Percentiles rank a stretch among this genome's conserved stretches.
Conservation (phyloP, 2,329 filamentous ascomycete species). For the Chlorencoelia australis region DNA sequence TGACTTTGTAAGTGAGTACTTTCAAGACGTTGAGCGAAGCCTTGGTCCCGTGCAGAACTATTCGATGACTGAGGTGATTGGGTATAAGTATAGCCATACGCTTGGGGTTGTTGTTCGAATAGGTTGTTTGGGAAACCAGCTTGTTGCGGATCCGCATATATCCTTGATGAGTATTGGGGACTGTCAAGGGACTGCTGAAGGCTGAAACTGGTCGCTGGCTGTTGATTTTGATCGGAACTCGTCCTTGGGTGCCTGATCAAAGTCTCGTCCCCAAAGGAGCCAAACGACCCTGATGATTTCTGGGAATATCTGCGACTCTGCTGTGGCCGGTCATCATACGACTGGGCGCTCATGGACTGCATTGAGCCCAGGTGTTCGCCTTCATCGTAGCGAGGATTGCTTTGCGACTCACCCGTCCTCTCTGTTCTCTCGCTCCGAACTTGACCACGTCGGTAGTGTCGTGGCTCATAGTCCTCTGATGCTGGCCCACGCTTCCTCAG, state of each 20-base stretch:
- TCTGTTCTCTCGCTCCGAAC: background rate
- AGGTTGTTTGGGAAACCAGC: constrained; percentile 2
- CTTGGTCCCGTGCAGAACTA: constrained; percentile 5
- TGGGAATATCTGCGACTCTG: constrained; percentile 3
- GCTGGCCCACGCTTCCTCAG: constrained; percentile 25
- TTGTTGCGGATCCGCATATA: background rate
- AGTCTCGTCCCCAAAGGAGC: constrained; percentile 1
- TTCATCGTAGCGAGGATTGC: no score
- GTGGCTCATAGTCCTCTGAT: constrained; percentile 25
- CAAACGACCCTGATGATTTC: background rate
- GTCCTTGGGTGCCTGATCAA: constrained; percentile 1
- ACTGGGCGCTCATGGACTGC: background rate
- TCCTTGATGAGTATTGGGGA: constrained; percentile 2
- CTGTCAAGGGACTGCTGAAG: background rate
- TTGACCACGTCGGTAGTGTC: constrained; percentile 9
- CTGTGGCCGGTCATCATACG: background rate
- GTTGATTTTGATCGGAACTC: background rate
- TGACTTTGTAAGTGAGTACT: constrained; percentile 4
- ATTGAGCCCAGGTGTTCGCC: background rate
- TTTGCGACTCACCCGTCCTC: no score
- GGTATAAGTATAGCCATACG: constrained; percentile 5
- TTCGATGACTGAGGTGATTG: constrained; percentile 5
- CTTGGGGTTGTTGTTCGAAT: constrained; percentile 1
- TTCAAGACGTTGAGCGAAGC: constrained; percentile 3
- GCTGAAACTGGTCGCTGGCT: constrained; percentile 3